Conservation (phyloP, 352 stramenopile species). For the Blastocystis sp. region DNA sequence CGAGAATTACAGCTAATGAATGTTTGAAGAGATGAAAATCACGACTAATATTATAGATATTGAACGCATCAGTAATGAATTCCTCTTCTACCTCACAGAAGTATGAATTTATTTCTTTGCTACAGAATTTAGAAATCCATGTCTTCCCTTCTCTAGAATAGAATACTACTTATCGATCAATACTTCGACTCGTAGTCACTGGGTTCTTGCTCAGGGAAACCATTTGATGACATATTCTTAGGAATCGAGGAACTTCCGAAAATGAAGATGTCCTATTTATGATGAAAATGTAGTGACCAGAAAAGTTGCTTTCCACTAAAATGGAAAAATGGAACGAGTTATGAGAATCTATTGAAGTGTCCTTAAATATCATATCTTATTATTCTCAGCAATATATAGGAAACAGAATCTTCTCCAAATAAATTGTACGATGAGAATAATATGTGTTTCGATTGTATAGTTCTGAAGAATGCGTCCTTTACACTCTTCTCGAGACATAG, state of each 20-base stretch:
- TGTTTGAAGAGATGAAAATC: conserved; percentile 97
- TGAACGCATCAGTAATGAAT: conserved; percentile 99
- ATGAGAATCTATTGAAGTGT: no score
- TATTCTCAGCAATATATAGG: no score
- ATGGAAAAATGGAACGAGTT: no score
- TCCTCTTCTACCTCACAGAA: conserved; percentile 92
- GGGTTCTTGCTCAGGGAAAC: neutral
- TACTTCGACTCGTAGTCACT: neutral
- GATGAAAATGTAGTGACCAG: no score
- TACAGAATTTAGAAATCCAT: conserved; percentile 99
- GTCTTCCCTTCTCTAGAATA: conserved; percentile 60
- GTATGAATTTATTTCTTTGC: conserved; percentile 93
- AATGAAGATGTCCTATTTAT: no score
- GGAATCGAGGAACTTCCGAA: neutral
- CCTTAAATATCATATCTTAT: no score
- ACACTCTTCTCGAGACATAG: no score
- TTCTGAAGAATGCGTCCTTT: no score
- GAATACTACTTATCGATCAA: neutral
- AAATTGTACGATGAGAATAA: no score
- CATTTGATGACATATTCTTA: neutral
- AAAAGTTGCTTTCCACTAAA: no score
- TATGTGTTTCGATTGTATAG: no score
- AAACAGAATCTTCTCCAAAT: no score
- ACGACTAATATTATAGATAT: conserved; percentile 85
- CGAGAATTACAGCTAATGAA: conserved; percentile 92